Conservation (phyloP, 2,329 filamentous ascomycete species). For the Fusarium heterosporum region DNA sequence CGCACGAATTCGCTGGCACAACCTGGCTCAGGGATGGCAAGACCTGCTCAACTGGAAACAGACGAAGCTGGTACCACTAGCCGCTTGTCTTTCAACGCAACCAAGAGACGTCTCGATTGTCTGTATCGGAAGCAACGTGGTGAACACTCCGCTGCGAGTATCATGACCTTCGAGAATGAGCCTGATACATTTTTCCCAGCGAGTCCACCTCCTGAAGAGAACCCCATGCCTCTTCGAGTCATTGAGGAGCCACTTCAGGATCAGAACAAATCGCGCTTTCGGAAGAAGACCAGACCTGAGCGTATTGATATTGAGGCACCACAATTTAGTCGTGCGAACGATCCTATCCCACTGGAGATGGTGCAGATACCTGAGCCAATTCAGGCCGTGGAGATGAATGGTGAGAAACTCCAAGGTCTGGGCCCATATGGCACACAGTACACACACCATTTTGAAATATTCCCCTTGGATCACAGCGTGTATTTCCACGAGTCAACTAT, state of each 20-base stretch:
- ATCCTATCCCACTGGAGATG: constrained; percentile 56
- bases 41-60: constrained; percentile 69
- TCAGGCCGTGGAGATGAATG: constrained; percentile 29
- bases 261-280: constrained; percentile 49
- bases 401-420: constrained; percentile 60
- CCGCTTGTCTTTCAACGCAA: constrained; percentile 59
- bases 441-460: constrained; percentile 71
- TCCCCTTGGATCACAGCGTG: constrained; percentile 65
- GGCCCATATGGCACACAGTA: constrained; percentile 72
- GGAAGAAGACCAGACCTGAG: constrained; percentile 59
- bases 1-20: constrained; percentile 17
- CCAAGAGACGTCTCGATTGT: constrained; percentile 66
- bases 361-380: constrained; percentile 13
- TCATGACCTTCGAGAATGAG: constrained; percentile 31
- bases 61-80: constrained; percentile 52
- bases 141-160: constrained; percentile 40
- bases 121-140: constrained; percentile 60
- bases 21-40: constrained; percentile 37
- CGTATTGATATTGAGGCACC: constrained; percentile 63
- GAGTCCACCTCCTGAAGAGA: constrained; percentile 43
- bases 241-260: constrained; percentile 14
- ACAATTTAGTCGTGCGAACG: constrained; percentile 65
- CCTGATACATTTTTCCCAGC: constrained; percentile 32
- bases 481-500: constrained; percentile 72
- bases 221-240: constrained; percentile 39